These are phyloP conservation scores for Claviceps sp. DNA, from an alignment of 2,329 filamentous ascomycete genomes.

Conservation along the genomic window DNA sequence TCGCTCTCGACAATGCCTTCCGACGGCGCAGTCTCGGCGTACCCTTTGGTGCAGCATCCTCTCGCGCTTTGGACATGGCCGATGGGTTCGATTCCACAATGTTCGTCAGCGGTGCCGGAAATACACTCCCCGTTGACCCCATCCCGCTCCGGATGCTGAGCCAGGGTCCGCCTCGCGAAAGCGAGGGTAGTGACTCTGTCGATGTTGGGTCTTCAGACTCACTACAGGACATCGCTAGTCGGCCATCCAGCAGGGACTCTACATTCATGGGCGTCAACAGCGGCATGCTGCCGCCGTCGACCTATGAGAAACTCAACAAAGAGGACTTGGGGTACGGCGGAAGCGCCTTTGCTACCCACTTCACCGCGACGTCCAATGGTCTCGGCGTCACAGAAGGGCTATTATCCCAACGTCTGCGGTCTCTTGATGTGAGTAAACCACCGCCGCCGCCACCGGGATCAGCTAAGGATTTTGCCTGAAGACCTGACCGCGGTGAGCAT, in stretches of 20 bases:
- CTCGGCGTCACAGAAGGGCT: slow-evolving; percentile 42
- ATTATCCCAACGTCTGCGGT: slow-evolving; percentile 54
- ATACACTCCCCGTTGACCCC: slow-evolving; percentile 30
- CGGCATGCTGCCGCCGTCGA: slow-evolving; percentile 20
- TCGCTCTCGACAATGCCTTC: slow-evolving; percentile 46
- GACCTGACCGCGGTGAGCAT: neutral
- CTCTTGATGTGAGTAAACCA: slow-evolving; percentile 36
- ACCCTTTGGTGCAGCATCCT: slow-evolving; percentile 18
- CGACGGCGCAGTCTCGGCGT: slow-evolving; percentile 44
- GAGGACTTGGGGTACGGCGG: slow-evolving; percentile 51
- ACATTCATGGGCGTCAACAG: slow-evolving; percentile 13
- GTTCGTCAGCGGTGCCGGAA: slow-evolving; percentile 13
- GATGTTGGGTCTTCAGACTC: slow-evolving; percentile 15
- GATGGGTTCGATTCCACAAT: slow-evolving; percentile 12
- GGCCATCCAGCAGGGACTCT: slow-evolving; percentile 24
- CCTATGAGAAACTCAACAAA: slow-evolving; percentile 56
- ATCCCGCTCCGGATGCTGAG: slow-evolving; percentile 34
- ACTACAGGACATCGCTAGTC: slow-evolving; percentile 16
- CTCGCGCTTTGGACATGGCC: slow-evolving; percentile 22
- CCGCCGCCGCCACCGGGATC: slow-evolving; percentile 1
- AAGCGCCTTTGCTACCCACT: slow-evolving; percentile 28
- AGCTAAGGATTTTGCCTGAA: slow-evolving; percentile 6
- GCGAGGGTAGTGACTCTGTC: slow-evolving; percentile 18
- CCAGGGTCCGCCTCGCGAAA: slow-evolving; percentile 16
- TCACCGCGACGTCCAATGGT: slow-evolving; percentile 21